Evolutionary conservation across 2,329 filamentous ascomycete genomes (phyloP), one percentile per base, ranked within the genome.

Genomic region (Xylariales sp.): DNA sequence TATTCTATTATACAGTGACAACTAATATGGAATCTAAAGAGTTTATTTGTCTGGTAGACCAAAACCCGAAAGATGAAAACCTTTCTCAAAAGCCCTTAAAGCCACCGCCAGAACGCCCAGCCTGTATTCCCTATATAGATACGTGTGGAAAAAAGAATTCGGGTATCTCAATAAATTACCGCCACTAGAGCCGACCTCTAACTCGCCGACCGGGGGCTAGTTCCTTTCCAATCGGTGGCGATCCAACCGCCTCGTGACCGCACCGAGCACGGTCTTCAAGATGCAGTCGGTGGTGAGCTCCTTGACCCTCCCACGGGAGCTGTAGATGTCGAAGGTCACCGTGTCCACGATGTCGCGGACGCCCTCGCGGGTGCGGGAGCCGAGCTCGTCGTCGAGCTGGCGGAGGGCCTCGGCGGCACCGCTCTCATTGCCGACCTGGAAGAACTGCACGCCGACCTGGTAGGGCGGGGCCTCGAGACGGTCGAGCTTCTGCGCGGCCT

Each of bases 391-490:
- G 55, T 97, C 91, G 6, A 97, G 70, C 32, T 81, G 71, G 49
- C 75, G 66, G 27, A 97, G 68, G 39, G 83, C 79, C 47, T 70
- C 62, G 2, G 72, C 69, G 0, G 90, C 91, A 1, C 61, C 66
- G 1, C 64, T 55, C 49, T 95, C 87, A 34, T 76, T 72, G 40
- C 93, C 91, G 30, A 97, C 85, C 63, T 96, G 91, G 69, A 97
- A 95, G 67, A 97, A 97, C 60, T 97, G 91, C 40, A 97, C 79
- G 23, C 91, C 91, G 7, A 96, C 70, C 65, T 97, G 93, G 70
- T 85, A 85, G 1, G 81, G 73, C 4, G 83, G 79, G 0, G 88
- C 88, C 7, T 81, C 72, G 6, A 85, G 59, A 36, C 62, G 62
- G 53, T 93, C 84, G 21, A 97, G 75, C 53, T 78, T 81, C 59